Evolutionary conservation across 78 protist genomes (phyloP).

Genomic region (Guillardia theta): DNA sequence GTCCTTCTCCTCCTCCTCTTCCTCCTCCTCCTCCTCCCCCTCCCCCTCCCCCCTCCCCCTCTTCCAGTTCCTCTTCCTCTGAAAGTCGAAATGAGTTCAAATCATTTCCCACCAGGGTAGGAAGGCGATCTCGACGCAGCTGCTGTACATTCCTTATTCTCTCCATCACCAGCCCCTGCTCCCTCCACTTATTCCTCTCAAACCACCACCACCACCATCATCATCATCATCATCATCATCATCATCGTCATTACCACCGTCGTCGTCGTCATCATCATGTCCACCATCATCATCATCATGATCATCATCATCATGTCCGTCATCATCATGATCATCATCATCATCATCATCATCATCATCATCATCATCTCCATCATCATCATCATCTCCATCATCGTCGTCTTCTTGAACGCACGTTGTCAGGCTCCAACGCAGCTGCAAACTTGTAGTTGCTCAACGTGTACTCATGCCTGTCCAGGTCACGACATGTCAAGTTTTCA

Average conservation of each 20-base stretch:
- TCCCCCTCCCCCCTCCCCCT: too few species aligned
- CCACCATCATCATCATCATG: too few species aligned
- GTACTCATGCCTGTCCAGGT: constrained; percentile 18
- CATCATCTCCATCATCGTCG: neutral
- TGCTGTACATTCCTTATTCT: neutral
- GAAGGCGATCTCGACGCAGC: neutral
- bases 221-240: neutral
- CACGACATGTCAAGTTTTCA: too few species aligned
- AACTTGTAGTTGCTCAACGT: constrained; percentile 7
- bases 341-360: neutral
- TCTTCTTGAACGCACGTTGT: neutral
- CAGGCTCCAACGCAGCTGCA: neutral
- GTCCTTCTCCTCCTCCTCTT: too few species aligned
- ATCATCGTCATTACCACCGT: neutral
- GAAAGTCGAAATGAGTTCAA: neutral
- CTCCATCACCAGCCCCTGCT: neutral
- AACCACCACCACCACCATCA: neutral
- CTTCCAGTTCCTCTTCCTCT: too few species aligned
- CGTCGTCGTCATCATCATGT: neutral
- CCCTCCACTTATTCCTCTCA: neutral
- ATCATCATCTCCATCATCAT: neutral
- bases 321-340: neutral
- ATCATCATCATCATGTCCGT: neutral
- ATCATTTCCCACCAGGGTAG: neutral
- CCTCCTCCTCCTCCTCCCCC: too few species aligned